Evolutionary conservation across 768 basidiomycete species (phyloP).

Genomic region (Lepiota subincarnata): DNA sequence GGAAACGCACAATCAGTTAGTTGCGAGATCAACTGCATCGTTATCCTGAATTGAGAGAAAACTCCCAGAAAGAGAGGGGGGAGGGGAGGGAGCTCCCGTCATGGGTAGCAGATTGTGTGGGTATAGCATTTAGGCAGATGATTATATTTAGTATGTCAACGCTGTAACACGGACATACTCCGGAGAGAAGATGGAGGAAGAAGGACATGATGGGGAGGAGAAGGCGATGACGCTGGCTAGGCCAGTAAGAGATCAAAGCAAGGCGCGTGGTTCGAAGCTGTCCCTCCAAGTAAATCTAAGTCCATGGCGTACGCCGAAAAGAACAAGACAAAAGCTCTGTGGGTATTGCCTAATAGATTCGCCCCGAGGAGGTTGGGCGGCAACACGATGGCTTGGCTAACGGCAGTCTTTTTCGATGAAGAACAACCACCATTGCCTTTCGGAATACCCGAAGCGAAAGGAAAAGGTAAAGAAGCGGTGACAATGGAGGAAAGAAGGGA

Average conservation of each 20-base stretch:
- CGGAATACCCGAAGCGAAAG: not conserved
- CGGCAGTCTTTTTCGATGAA: not conserved
- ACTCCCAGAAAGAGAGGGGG: not conserved
- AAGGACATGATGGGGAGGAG: not conserved
- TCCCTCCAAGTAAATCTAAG: not conserved
- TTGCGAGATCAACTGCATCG: too few species aligned
- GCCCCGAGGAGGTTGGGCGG: not conserved
- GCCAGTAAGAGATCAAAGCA: not conserved
- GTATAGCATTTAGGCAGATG: not conserved
- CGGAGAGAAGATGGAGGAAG: constrained; percentile 6
- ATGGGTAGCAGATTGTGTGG: not conserved
- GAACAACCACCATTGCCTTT: constrained; percentile 4
- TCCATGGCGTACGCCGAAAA: not conserved
- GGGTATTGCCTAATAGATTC: not conserved
- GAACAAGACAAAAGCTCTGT: not conserved
- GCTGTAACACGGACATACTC: constrained; percentile 1
- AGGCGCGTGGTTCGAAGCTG: constrained; percentile 3
- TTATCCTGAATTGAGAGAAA: not conserved
- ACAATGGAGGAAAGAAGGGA: constrained; percentile 1
- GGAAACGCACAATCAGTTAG: constrained; percentile 12
- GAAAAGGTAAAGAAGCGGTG: constrained; percentile 12
- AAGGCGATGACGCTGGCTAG: not conserved
- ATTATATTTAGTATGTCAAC: not conserved
- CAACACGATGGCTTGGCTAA: not conserved
- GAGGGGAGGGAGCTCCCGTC: not conserved